Percentiles rank a stretch among this genome's conserved stretches.
These are phyloP conservation scores for Cystobasidium slooffiae DNA, from an alignment of 1,284 basidiomycete species.

Conservation along the genomic window DNA sequence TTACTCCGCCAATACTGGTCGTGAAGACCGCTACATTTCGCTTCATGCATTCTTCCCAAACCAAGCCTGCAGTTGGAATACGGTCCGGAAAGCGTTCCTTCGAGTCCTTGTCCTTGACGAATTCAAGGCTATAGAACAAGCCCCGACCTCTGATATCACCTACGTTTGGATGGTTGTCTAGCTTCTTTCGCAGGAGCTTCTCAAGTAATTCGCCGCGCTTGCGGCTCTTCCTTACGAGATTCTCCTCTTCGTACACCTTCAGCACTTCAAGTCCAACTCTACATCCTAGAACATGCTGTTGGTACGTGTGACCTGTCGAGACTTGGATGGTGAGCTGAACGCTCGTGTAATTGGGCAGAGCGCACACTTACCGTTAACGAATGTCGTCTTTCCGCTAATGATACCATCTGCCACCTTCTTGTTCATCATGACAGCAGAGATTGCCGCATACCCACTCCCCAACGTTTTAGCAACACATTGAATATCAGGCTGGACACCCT, in stretches of 20 bases:
- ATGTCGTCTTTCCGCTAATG: neutral
- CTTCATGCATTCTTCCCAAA: conserved; percentile 16
- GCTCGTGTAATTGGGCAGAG: neutral
- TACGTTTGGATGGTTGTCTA: conserved; percentile 2
- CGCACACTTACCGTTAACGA: conserved; percentile 2
- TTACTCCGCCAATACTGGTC: conserved; percentile 16
- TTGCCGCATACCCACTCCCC: conserved; percentile 1
- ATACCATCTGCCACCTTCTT: neutral
- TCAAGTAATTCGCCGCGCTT: neutral
- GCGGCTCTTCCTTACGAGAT: neutral
- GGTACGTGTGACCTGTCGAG: conserved; percentile 1
- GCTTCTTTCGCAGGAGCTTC: neutral
- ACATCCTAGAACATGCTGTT: neutral
- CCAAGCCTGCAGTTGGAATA: neutral
- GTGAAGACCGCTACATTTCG: conserved; percentile 11
- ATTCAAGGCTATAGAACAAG: conserved; percentile 1
- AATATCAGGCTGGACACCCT: conserved; percentile 60
- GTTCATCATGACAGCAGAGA: conserved; percentile 20
- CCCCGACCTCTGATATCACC: conserved; percentile 15
- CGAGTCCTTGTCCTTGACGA: conserved; percentile 3
- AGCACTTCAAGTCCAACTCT: conserved; percentile 10
- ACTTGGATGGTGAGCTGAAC: too few species aligned
- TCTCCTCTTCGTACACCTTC: conserved; percentile 16
- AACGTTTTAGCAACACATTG: conserved; percentile 12
- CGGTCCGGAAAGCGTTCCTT: conserved; percentile 8